Conservation (phyloP, 176 grass and related monocot species). For the Raddia distichophylla region DNA sequence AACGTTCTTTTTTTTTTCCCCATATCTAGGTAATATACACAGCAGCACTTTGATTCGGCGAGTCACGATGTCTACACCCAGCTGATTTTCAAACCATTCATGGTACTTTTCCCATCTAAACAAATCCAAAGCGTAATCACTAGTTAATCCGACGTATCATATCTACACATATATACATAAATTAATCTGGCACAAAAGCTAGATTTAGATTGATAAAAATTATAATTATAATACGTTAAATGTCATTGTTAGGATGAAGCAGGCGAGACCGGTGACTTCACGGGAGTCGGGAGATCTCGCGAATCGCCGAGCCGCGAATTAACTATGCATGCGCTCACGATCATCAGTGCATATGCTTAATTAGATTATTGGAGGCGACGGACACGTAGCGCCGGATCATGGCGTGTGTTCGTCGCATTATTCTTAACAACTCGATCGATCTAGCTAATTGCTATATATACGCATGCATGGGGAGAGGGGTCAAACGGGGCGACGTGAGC, state of each 20-base stretch:
- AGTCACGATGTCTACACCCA: neutral
- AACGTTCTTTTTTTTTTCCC: no score
- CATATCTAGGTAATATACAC: neutral
- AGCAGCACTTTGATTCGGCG: slow-evolving; percentile 6
- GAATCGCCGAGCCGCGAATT: slow-evolving; percentile 35
- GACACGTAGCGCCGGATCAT: slow-evolving; percentile 6
- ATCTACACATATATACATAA: no score
- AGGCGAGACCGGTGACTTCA: slow-evolving; percentile 51
- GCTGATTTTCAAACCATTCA: slow-evolving; percentile 36
- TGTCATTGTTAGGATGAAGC: slow-evolving; percentile 60
- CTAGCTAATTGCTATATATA: neutral
- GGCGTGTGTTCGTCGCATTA: slow-evolving; percentile 31
- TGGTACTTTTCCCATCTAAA: neutral
- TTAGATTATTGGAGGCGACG: slow-evolving; percentile 11
- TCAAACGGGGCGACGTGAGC: slow-evolving; percentile 57
- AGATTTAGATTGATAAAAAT: neutral
- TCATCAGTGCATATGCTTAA: slow-evolving; percentile 3
- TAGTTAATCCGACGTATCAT: neutral
- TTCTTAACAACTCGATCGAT: slow-evolving; percentile 33
- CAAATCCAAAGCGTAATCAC: neutral
- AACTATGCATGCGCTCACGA: neutral
- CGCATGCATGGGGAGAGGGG: neutral
- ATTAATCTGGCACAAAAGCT: neutral
- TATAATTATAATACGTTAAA: slow-evolving; percentile 26
- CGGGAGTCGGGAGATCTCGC: slow-evolving; percentile 29